phyloP scores from a whole-genome alignment of 768 basidiomycete genomes.

The Boletus tomentosulus region DNA sequence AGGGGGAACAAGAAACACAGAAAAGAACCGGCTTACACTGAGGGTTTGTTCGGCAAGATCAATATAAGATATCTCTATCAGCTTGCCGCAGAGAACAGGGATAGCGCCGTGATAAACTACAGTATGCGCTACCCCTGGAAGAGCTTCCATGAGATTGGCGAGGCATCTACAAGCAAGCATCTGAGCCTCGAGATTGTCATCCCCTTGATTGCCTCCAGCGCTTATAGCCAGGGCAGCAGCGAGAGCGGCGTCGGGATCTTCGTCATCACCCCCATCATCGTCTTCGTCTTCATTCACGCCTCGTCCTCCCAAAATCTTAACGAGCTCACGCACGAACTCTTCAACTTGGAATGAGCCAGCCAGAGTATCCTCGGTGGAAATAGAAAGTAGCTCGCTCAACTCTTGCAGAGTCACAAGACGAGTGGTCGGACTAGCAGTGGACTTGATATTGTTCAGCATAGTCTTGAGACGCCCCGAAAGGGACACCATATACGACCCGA shows the following conservation, averaged over 20 bases:
- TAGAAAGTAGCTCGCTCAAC: slow-evolving; percentile 88
- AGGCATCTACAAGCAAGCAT: slow-evolving; percentile 94
- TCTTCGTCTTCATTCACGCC: slow-evolving; percentile 70
- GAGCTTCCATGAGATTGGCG: slow-evolving; percentile 98
- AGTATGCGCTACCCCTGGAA: slow-evolving; percentile 95
- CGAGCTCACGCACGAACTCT: slow-evolving; percentile 85
- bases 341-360: slow-evolving; percentile 96
- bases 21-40: slow-evolving; percentile 61
- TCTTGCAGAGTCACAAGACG: slow-evolving; percentile 91
- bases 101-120: slow-evolving; percentile 99
- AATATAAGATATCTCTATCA: slow-evolving; percentile 96
- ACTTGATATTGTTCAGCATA: slow-evolving; percentile 85
- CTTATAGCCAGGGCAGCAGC: slow-evolving; percentile 87
- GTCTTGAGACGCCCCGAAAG: slow-evolving; percentile 84
- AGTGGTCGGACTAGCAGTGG: slow-evolving; percentile 77
- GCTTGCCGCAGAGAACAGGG: slow-evolving; percentile 93
- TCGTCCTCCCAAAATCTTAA: slow-evolving; percentile 83
- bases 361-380: slow-evolving; percentile 96
- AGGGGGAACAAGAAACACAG: slow-evolving; percentile 3
- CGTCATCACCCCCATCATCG: slow-evolving; percentile 61
- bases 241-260: slow-evolving; percentile 81
- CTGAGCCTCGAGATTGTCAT: slow-evolving; percentile 90
- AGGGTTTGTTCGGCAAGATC: slow-evolving; percentile 98
- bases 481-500: slow-evolving; percentile 91
- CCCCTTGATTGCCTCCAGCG: slow-evolving; percentile 63